Conservation (phyloP, 1,139 yeast species). For the Yamadazyma triangularis region DNA sequence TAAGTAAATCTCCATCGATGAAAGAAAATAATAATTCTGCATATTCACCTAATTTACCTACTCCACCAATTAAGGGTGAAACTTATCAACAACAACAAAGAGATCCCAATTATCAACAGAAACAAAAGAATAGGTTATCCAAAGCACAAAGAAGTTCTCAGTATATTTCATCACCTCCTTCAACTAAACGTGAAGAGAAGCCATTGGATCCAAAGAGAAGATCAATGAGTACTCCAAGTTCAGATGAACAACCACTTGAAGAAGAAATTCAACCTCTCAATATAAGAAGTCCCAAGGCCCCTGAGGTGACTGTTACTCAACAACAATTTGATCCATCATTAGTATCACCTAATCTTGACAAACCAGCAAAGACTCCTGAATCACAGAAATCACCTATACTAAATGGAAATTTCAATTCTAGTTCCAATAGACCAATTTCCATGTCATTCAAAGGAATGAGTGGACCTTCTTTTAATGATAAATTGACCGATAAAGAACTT, state of each 20-base stretch:
- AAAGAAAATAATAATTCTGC: too few relatives aligned
- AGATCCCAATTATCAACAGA: too few relatives aligned
- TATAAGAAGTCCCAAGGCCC: slow-evolving; percentile 8
- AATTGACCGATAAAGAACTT: slow-evolving; percentile 24
- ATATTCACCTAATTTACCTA: too few relatives aligned
- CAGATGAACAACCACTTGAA: slow-evolving; percentile 3
- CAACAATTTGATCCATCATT: slow-evolving; percentile 7
- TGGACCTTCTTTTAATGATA: slow-evolving; percentile 50
- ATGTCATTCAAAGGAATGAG: slow-evolving; percentile 64
- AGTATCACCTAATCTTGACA: slow-evolving; percentile 13
- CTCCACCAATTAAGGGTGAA: background rate
- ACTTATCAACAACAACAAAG: background rate
- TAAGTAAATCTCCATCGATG: background rate
- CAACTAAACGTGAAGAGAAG: background rate
- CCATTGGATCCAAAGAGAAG: too few relatives aligned
- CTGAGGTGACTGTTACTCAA: slow-evolving; percentile 12
- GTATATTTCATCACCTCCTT: background rate
- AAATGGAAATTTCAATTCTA: background rate
- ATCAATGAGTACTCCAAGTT: too few relatives aligned
- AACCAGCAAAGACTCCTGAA: too few relatives aligned
- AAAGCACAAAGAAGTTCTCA: background rate
- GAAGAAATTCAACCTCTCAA: slow-evolving; percentile 13
- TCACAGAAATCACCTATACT: slow-evolving; percentile 1
- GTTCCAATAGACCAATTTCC: slow-evolving; percentile 48
- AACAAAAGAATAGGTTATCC: background rate